These are phyloP conservation scores for Botrytis squamosa DNA, from an alignment of 2,329 filamentous ascomycete species.

Conservation along the genomic window DNA sequence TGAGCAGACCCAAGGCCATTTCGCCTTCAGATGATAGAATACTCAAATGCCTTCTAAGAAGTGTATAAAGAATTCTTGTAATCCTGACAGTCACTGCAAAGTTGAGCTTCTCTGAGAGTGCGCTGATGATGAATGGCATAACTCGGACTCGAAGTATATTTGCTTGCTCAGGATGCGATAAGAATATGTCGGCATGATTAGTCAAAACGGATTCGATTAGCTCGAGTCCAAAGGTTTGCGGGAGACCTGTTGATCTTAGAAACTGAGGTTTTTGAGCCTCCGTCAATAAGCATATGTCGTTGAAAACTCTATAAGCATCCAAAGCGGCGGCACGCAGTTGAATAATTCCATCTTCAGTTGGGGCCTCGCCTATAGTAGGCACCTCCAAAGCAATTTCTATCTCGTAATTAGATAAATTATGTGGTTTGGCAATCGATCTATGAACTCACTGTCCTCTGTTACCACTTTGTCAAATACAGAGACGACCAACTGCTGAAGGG, in stretches of 20 bases:
- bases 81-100: slow-evolving; percentile 83
- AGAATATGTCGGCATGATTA: slow-evolving; percentile 80
- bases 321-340: slow-evolving; percentile 72
- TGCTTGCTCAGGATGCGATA: slow-evolving; percentile 74
- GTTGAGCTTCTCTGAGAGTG: slow-evolving; percentile 72
- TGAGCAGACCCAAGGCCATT: slow-evolving; percentile 76
- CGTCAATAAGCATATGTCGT: slow-evolving; percentile 84
- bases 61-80: slow-evolving; percentile 76
- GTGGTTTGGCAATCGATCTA: background rate
- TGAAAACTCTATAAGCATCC: slow-evolving; percentile 84
- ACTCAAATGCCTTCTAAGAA: slow-evolving; percentile 74
- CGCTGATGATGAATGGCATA: slow-evolving; percentile 78
- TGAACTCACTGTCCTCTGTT: slow-evolving; percentile 69
- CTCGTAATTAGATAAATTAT: slow-evolving; percentile 22
- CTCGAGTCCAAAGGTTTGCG: slow-evolving; percentile 83
- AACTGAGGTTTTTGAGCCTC: slow-evolving; percentile 83
- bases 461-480: slow-evolving; percentile 91
- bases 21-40: slow-evolving; percentile 78
- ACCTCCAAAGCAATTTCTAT: slow-evolving; percentile 47
- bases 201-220: slow-evolving; percentile 87
- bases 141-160: slow-evolving; percentile 74
- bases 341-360: slow-evolving; percentile 62
- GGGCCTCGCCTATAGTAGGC: slow-evolving; percentile 64
- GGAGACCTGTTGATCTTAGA: slow-evolving; percentile 73
- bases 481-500: slow-evolving; percentile 88